phyloP scores from a whole-genome alignment of 1,284 basidiomycete species.

The Ceratobasidium sp. region DNA sequence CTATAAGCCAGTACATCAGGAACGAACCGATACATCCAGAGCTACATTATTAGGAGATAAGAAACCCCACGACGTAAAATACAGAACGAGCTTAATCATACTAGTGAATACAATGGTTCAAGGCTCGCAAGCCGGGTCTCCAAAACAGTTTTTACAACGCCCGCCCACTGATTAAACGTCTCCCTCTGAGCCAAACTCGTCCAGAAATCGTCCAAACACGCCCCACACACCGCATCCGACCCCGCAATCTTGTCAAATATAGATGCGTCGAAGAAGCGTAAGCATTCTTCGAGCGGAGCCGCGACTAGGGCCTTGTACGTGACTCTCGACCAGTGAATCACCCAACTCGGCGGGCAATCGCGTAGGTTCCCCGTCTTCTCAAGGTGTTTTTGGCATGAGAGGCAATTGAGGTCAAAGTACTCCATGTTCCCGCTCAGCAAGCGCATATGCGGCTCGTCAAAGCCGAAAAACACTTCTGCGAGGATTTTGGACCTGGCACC shows the following conservation, averaged over 20 bases:
- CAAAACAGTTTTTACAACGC: background rate
- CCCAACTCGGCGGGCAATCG: background rate
- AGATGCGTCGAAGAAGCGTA: background rate
- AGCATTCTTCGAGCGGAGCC: background rate
- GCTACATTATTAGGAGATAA: too few species aligned
- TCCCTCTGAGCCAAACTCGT: background rate
- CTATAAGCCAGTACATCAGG: too few species aligned
- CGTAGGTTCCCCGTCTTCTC: background rate
- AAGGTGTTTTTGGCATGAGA: background rate
- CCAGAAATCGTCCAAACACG: background rate
- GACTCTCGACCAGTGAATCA: background rate
- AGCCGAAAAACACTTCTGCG: conserved; percentile 6
- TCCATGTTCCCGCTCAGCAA: background rate
- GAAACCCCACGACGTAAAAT: too few species aligned
- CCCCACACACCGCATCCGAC: background rate
- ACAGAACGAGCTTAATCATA: too few species aligned
- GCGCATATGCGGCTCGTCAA: background rate
- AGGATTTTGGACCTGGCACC: conserved; percentile 18
- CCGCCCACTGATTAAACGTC: conserved; percentile 26
- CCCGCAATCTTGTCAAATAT: background rate
- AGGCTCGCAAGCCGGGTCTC: conserved; percentile 1
- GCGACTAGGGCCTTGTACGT: conserved; percentile 4
- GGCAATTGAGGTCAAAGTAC: background rate
- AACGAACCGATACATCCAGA: too few species aligned
- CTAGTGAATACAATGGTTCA: conserved; percentile 20